phyloP scores from a whole-genome alignment of 768 basidiomycete genomes.

The Tubosaeta brunneosetosa region DNA sequence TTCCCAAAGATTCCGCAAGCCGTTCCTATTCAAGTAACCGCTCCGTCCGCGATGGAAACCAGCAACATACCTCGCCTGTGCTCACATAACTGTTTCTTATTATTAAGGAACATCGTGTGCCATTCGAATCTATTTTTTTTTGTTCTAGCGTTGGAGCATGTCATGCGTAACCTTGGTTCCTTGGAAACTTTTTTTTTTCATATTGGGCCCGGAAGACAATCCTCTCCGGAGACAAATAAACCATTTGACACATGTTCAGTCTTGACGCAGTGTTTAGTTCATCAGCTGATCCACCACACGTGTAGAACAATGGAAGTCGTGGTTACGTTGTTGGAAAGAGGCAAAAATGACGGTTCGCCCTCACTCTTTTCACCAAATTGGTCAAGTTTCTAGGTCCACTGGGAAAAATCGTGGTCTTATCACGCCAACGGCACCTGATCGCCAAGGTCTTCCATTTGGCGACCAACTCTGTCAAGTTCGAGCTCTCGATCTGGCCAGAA shows the following conservation, averaged over 20 bases:
- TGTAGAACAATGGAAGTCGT: conserved; percentile 31
- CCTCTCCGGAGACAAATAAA: conserved; percentile 24
- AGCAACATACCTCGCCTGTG: conserved; percentile 23
- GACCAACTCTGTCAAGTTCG: conserved; percentile 19
- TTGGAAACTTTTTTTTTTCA: conserved; percentile 30
- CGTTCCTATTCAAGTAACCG: conserved; percentile 16
- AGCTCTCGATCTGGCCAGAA: conserved; percentile 7
- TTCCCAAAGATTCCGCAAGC: conserved; percentile 11
- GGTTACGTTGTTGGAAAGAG: conserved; percentile 23
- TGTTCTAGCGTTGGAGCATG: conserved; percentile 19
- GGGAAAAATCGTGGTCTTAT: conserved; percentile 20
- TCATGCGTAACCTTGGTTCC: conserved; percentile 18
- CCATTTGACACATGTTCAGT: conserved; percentile 15
- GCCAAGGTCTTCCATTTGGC: conserved; percentile 29
- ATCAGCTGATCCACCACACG: conserved; percentile 26
- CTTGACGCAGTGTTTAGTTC: conserved; percentile 17
- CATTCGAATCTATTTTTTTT: conserved; percentile 25
- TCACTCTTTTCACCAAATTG: conserved; percentile 17
- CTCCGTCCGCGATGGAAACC: conserved; percentile 25
- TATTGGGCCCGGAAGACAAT: conserved; percentile 19
- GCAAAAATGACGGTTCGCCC: conserved; percentile 15
- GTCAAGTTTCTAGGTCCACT: conserved; percentile 20
- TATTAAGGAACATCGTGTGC: conserved; percentile 30
- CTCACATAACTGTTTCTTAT: conserved; percentile 19
- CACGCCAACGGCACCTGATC: conserved; percentile 22